Evolutionary conservation across 441 rosid genomes (phyloP).

Genomic region (Euphorbia corollata): DNA sequence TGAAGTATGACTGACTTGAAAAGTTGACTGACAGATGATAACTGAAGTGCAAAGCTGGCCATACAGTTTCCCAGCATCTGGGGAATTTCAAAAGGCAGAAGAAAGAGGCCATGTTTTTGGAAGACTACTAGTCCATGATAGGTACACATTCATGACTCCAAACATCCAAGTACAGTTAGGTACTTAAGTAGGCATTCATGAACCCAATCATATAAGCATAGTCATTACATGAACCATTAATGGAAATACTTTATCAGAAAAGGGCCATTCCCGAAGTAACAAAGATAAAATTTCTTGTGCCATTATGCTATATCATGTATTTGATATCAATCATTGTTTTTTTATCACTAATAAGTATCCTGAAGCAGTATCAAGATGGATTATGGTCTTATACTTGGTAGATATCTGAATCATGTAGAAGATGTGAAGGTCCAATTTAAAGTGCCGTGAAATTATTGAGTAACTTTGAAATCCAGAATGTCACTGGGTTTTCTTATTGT

Average conservation of each 20-base stretch:
- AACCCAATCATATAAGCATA: slow-evolving; percentile 20
- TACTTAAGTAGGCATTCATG: neutral
- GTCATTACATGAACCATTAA: neutral
- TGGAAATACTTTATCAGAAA: slow-evolving; percentile 1
- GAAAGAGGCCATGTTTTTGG: slow-evolving; percentile 65
- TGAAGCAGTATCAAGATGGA: neutral
- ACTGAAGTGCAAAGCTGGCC: slow-evolving; percentile 80
- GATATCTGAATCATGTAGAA: neutral
- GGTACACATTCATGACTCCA: slow-evolving; percentile 27
- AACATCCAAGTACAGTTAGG: too few species aligned
- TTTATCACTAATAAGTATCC: neutral
- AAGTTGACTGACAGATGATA: slow-evolving; percentile 35
- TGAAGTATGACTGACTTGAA: slow-evolving; percentile 15
- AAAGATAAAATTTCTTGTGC: neutral
- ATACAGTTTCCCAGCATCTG: slow-evolving; percentile 58
- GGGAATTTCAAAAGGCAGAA: slow-evolving; percentile 45
- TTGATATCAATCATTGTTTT: too few species aligned
- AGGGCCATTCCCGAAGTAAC: neutral
- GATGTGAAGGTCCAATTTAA: neutral
- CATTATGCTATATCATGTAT: neutral
- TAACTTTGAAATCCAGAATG: neutral
- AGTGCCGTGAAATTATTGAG: slow-evolving; percentile 1
- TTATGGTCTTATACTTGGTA: neutral
- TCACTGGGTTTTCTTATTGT: neutral
- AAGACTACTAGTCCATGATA: slow-evolving; percentile 54